Conservation (phyloP, 192 early-diverging fungal genomes). For the Chytriomyces sp. region DNA sequence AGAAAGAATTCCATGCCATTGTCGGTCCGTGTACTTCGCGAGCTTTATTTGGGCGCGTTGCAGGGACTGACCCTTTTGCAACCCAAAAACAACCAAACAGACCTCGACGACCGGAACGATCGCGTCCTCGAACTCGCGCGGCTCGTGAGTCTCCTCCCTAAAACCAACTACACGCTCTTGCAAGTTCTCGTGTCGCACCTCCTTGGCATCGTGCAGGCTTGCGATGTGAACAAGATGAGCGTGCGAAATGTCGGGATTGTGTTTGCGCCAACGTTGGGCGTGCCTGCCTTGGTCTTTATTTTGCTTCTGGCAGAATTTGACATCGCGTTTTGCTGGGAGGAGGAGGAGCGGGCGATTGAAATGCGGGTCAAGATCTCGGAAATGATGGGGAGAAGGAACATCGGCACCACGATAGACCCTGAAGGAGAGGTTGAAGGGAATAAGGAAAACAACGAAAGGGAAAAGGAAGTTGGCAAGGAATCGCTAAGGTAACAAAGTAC, state of each 20-base stretch:
- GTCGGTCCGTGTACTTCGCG: conserved; percentile 47
- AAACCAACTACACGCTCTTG: conserved; percentile 88
- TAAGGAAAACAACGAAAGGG: too few relatives aligned
- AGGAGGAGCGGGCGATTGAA: neutral
- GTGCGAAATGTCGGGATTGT: conserved; percentile 95
- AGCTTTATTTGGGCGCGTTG: neutral
- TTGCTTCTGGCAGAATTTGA: conserved; percentile 84
- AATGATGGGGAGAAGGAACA: conserved; percentile 25
- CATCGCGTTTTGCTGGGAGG: conserved; percentile 46
- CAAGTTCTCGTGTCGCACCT: conserved; percentile 87
- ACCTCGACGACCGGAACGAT: conserved; percentile 77
- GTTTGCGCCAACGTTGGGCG: conserved; percentile 90
- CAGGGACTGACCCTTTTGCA: too few relatives aligned
- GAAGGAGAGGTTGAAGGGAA: neutral
- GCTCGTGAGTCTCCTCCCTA: conserved; percentile 75
- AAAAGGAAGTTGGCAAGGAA: too few relatives aligned
- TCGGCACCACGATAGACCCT: too few relatives aligned
- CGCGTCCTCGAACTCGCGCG: conserved; percentile 80
- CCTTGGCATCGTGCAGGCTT: conserved; percentile 81
- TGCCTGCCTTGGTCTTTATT: conserved; percentile 92
- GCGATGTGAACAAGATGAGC: conserved; percentile 91
- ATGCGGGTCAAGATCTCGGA: conserved; percentile 5
- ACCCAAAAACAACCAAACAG: conserved; percentile 43
- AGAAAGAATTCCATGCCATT: conserved; percentile 79
- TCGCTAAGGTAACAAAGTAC: too few relatives aligned